Evolutionary conservation across 1,139 yeast genomes (phyloP).

Genomic region (Suhomyces coccinellae): DNA sequence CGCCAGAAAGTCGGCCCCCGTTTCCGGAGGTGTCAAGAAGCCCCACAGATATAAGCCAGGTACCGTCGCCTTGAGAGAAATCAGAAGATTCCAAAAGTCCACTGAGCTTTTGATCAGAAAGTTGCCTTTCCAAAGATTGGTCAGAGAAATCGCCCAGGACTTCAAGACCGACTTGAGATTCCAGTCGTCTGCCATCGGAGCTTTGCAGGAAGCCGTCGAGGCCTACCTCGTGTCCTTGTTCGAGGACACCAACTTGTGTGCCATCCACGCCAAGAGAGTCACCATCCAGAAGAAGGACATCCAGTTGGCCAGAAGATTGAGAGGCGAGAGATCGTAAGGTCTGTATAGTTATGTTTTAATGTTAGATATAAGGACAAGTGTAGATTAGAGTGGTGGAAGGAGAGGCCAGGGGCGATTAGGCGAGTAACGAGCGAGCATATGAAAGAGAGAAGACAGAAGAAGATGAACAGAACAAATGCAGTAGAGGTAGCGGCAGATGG

Average conservation of each 20-base stretch:
- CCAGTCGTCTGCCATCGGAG: slow-evolving; percentile 54
- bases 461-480: too few relatives aligned
- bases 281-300: slow-evolving; percentile 55
- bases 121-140: slow-evolving; percentile 52
- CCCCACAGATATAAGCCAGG: slow-evolving; percentile 59
- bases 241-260: slow-evolving; percentile 56
- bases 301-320: slow-evolving; percentile 55
- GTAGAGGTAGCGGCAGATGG: too few relatives aligned
- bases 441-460: too few relatives aligned
- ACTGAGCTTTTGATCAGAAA: slow-evolving; percentile 54
- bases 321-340: slow-evolving; percentile 50
- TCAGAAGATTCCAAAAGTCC: slow-evolving; percentile 54
- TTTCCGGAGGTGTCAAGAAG: slow-evolving; percentile 53
- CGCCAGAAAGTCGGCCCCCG: slow-evolving; percentile 56
- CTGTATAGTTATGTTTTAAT: slow-evolving; percentile 6
- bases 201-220: slow-evolving; percentile 55
- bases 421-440: too few relatives aligned
- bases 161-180: slow-evolving; percentile 54
- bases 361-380: slow-evolving; percentile 1
- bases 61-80: slow-evolving; percentile 57
- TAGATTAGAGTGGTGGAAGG: background rate
- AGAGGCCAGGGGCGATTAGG: too few relatives aligned
- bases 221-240: slow-evolving; percentile 53
- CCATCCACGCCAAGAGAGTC: slow-evolving; percentile 56
- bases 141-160: slow-evolving; percentile 52